Evolutionary conservation across 1,139 yeast genomes (phyloP), one percentile per base, ranked within the genome.

Genomic region (Hemisphaericaspora subhashii): DNA sequence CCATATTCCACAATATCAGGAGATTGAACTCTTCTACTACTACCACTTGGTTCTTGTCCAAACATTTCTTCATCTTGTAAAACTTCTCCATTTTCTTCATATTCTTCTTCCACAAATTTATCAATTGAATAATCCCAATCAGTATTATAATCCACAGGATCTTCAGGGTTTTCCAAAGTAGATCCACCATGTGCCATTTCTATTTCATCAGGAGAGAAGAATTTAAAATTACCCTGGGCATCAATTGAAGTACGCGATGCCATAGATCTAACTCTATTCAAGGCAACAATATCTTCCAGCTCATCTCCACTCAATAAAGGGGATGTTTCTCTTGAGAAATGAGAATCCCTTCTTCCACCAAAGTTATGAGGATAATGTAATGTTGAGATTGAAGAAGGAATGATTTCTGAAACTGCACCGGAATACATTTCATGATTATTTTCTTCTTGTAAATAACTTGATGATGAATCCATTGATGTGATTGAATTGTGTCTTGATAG

Each of bases 121-220:
- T 80, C 74, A 6, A 62, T 58, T 1, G 70, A 64, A 48, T 68
- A 71, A 42, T 72, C 86, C 92, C 94, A 84, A 48, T 79, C 72
- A 16, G 87, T 81, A 54, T 84, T 83, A 52, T 80, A 81, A 52
- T 79, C 83, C 11, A 78, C 74, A 3, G 72, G 72, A 38, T 68
- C 76, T 33, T 68, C 72, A 2, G 68, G 72, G 48, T 78, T 76
- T 40, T 85, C 89, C 50, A 85, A 64, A 1, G 94, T 86, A 1
- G 95, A 85, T 1, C 94, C 79, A 35, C 97, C 97, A 39, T 86
- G 94, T 1, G 98, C 97, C 43, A 73, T 70, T 53, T 85, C 90
- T 35, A 92, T 81, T 52, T 88, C 95, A 43, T 85, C 88, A 7
- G 84, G 71, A 7, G 92, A 79, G 61, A 92, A 92, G 59, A 89